Evolutionary conservation across 805 yeast genomes (phyloP).

Genomic region (Wickerhamomyces hampshirensis): DNA sequence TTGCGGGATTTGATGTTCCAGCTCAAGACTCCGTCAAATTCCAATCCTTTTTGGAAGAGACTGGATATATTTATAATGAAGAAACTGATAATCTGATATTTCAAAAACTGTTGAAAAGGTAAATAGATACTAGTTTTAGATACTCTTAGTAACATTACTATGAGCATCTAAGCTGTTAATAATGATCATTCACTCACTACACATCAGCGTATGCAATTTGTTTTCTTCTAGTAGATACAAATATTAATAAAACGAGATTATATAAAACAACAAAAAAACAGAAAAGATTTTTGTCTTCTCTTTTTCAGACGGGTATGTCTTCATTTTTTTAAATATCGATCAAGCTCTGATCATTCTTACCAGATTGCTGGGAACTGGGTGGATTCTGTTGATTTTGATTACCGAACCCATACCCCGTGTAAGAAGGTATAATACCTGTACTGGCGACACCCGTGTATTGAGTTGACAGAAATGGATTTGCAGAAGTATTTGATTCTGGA

Average conservation of each 20-base stretch:
- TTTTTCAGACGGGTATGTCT: too few species aligned
- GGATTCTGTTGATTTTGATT: constrained; percentile 46
- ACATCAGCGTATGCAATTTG: too few species aligned
- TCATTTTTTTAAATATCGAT: constrained; percentile 20
- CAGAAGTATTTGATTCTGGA: constrained; percentile 25
- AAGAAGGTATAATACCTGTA: constrained; percentile 66
- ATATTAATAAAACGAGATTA: background rate
- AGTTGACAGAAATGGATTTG: constrained; percentile 44
- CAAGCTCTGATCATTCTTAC: constrained; percentile 23
- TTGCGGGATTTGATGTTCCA: constrained; percentile 88
- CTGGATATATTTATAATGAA: constrained; percentile 74
- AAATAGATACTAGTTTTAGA: background rate
- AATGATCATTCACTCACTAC: too few species aligned
- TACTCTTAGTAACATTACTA: too few species aligned
- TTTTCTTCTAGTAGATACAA: background rate
- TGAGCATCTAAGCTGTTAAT: too few species aligned
- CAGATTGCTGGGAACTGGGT: constrained; percentile 13
- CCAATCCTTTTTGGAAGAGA: constrained; percentile 57
- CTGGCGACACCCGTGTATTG: constrained; percentile 74
- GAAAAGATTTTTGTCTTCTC: too few species aligned
- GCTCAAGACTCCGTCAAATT: constrained; percentile 59
- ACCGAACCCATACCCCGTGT: constrained; percentile 95
- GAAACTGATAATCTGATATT: constrained; percentile 88
- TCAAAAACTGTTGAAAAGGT: constrained; percentile 58
- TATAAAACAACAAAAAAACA: constrained; percentile 1